These are phyloP conservation scores for Lichtheimia hyalospora DNA, from an alignment of 371 early-diverging fungal genomes.

Conservation along the genomic window DNA sequence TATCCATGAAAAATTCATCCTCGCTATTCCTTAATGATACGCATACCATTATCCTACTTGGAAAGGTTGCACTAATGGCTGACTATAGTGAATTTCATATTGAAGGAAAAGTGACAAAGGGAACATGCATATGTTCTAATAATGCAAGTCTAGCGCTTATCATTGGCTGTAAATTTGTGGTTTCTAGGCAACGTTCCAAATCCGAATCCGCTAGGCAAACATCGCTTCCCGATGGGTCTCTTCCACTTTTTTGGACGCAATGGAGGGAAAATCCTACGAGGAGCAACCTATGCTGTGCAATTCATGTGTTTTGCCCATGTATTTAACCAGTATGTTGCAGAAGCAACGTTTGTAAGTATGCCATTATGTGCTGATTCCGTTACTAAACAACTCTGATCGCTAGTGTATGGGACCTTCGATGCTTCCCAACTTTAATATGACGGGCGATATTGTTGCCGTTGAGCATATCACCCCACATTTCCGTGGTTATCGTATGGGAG, in stretches of 20 bases:
- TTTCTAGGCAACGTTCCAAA: too few species aligned
- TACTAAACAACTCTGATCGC: not conserved
- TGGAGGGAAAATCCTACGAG: slow-evolving; percentile 22
- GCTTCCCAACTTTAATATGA: slow-evolving; percentile 78
- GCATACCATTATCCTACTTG: too few species aligned
- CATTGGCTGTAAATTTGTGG: too few species aligned
- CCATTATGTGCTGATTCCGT: not conserved
- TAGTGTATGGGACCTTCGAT: slow-evolving; percentile 87
- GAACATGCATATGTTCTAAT: too few species aligned
- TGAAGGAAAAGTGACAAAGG: too few species aligned
- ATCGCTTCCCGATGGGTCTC: slow-evolving; percentile 9
- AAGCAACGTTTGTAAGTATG: slow-evolving; percentile 65
- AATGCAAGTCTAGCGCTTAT: too few species aligned
- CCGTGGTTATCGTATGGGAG: slow-evolving; percentile 60
- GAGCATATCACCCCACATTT: slow-evolving; percentile 64
- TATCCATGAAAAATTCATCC: too few species aligned
- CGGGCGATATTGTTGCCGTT: slow-evolving; percentile 65
- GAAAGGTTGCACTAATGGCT: too few species aligned
- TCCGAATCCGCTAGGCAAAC: not conserved
- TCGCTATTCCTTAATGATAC: too few species aligned
- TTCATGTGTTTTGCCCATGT: slow-evolving; percentile 61
- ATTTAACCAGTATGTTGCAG: slow-evolving; percentile 65
- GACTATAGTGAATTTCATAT: too few species aligned
- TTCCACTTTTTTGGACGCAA: slow-evolving; percentile 14
- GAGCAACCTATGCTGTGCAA: slow-evolving; percentile 40